phyloP scores from a whole-genome alignment of 139 green algal species.

The Astrephomene gubernaculifera region DNA sequence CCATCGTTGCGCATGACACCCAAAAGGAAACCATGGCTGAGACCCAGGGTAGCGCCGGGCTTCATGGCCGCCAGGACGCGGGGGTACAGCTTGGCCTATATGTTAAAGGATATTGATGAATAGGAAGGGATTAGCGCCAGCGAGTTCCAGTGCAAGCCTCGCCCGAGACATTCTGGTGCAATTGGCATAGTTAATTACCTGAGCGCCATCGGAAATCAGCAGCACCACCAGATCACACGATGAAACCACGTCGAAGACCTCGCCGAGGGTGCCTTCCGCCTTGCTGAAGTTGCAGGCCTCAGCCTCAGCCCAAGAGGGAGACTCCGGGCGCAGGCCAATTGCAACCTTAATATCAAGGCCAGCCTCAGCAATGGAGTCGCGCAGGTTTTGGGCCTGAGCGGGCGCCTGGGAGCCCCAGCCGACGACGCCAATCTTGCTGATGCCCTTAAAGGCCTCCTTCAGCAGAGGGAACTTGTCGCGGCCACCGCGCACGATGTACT shows the following conservation, averaged over 20 bases:
- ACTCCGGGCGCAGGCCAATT: constrained; percentile 92
- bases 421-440: constrained; percentile 94
- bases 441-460: constrained; percentile 85
- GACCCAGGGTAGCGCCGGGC: constrained; percentile 94
- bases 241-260: constrained; percentile 94
- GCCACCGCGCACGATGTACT: constrained; percentile 96
- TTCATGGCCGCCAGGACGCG: constrained; percentile 97
- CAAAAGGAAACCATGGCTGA: constrained; percentile 99
- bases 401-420: constrained; percentile 98
- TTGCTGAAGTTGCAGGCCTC: constrained; percentile 91
- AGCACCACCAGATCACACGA: constrained; percentile 95
- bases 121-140: neutral
- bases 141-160: neutral
- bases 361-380: constrained; percentile 88
- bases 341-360: constrained; percentile 92
- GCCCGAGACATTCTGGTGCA: neutral
- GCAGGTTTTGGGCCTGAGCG: constrained; percentile 97
- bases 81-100: constrained; percentile 96
- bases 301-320: constrained; percentile 88
- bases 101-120: neutral
- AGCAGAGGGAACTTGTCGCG: constrained; percentile 93
- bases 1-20: constrained; percentile 94
- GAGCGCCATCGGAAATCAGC: constrained; percentile 98
- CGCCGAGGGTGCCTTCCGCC: constrained; percentile 92
- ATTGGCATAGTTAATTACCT: constrained; percentile 63